These are phyloP conservation scores for Tetrahymena malaccensis DNA, from an alignment of 73 alveolate genomes.

Conservation along the genomic window DNA sequence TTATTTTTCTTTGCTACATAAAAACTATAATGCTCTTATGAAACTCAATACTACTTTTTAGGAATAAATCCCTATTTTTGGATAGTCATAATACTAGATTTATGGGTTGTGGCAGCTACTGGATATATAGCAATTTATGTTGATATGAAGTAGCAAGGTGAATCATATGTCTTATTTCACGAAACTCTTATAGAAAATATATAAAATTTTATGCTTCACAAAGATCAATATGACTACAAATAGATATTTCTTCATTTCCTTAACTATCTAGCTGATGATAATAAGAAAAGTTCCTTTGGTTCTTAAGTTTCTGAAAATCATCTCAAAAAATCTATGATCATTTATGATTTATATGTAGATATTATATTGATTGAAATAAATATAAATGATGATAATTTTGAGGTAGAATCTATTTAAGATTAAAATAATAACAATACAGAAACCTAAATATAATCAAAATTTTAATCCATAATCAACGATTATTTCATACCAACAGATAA, in stretches of 20 bases:
- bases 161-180: background rate
- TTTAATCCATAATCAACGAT: background rate
- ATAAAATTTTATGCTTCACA: background rate
- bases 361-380: background rate
- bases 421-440: background rate
- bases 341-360: background rate
- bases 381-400: background rate
- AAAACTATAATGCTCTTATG: background rate
- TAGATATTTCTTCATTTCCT: background rate
- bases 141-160: background rate
- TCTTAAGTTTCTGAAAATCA: background rate
- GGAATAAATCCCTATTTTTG: background rate
- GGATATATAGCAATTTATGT: background rate
- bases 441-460: background rate
- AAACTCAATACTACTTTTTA: background rate
- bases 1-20: background rate
- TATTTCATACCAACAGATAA: background rate
- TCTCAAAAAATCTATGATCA: background rate
- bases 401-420: background rate
- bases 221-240: background rate
- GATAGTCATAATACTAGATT: background rate
- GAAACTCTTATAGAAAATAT: background rate
- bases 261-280: background rate
- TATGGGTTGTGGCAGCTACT: background rate
- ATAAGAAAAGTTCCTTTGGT: background rate